These are phyloP conservation scores for Polygonum maritimum DNA, from an alignment of 148 eudicot genomes.

Conservation along the genomic window DNA sequence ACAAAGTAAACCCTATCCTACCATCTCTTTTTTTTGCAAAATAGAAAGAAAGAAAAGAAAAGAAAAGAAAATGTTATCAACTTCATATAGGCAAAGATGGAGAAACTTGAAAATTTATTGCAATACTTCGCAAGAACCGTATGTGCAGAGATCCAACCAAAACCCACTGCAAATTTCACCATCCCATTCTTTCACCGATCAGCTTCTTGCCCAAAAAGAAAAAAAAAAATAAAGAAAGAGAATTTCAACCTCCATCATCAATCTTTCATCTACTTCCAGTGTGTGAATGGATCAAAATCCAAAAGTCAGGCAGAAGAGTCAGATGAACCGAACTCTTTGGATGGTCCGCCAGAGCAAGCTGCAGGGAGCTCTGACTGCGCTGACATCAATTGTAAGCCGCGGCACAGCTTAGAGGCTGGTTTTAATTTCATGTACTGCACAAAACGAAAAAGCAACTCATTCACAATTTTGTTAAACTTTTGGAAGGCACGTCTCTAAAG, in stretches of 20 bases:
- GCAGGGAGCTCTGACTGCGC: constrained; percentile 22
- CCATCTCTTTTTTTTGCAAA: constrained; percentile 8
- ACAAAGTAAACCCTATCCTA: constrained; percentile 21
- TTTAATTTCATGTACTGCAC: constrained; percentile 40
- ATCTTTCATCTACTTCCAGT: constrained; percentile 17
- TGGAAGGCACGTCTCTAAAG: not conserved
- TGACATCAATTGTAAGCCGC: constrained; percentile 30
- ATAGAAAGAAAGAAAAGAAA: not conserved
- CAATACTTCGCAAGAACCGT: constrained; percentile 17
- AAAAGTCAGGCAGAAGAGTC: constrained; percentile 30
- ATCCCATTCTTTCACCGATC: constrained; percentile 11
- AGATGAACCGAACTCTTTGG: constrained; percentile 22
- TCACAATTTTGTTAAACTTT: not conserved
- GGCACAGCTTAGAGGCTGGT: constrained; percentile 36
- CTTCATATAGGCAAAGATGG: constrained; percentile 21
- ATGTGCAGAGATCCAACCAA: constrained; percentile 11
- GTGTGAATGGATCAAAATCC: constrained; percentile 12
- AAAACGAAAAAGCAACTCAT: not conserved
- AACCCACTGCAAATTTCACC: constrained; percentile 7
- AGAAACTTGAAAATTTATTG: constrained; percentile 27
- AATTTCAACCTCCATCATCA: constrained; percentile 14
- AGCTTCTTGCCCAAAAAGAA: constrained; percentile 14
- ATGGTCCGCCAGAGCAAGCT: constrained; percentile 31
- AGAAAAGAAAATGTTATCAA: not conserved
- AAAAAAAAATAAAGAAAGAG: constrained; percentile 9